Percentiles rank a stretch among this genome's conserved stretches.
phyloP scores from a whole-genome alignment of 2,329 filamentous ascomycete species.

The Emmonsiellopsis sp. region DNA sequence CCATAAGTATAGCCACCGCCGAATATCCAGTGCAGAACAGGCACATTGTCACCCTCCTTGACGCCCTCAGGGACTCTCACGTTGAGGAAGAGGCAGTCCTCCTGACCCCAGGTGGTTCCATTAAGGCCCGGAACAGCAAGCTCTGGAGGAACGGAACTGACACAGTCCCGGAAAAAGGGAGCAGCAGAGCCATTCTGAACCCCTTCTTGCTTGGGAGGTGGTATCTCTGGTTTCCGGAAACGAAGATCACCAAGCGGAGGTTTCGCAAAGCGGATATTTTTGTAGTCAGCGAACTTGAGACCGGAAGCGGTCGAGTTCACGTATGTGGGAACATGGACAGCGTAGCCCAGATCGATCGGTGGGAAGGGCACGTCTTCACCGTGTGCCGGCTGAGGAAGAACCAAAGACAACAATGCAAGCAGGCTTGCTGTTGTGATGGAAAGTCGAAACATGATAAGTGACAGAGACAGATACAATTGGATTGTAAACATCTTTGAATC shows the following conservation, averaged over 20 bases:
- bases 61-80: constrained; percentile 6
- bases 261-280: constrained; percentile 9
- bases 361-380: neutral
- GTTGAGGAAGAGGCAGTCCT: constrained; percentile 10
- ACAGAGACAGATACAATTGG: too few relatives aligned
- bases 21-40: constrained; percentile 9
- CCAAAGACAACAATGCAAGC: too few relatives aligned
- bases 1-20: constrained; percentile 5
- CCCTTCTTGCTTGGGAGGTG: neutral
- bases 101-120: constrained; percentile 6
- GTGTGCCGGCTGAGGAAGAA: too few relatives aligned
- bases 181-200: constrained; percentile 3
- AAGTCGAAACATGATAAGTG: too few relatives aligned
- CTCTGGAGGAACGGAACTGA: constrained; percentile 1
- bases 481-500: too few relatives aligned
- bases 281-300: constrained; percentile 5
- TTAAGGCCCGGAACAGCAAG: constrained; percentile 3
- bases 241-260: constrained; percentile 2
- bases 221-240: constrained; percentile 2
- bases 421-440: too few relatives aligned
- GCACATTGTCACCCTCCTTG: constrained; percentile 4
- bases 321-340: constrained; percentile 1
- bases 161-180: constrained; percentile 1
- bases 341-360: constrained; percentile 2
- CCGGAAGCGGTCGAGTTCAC: neutral